Conservation (phyloP, 1,139 yeast genomes). For the Debaryomycetaceae sp. region DNA sequence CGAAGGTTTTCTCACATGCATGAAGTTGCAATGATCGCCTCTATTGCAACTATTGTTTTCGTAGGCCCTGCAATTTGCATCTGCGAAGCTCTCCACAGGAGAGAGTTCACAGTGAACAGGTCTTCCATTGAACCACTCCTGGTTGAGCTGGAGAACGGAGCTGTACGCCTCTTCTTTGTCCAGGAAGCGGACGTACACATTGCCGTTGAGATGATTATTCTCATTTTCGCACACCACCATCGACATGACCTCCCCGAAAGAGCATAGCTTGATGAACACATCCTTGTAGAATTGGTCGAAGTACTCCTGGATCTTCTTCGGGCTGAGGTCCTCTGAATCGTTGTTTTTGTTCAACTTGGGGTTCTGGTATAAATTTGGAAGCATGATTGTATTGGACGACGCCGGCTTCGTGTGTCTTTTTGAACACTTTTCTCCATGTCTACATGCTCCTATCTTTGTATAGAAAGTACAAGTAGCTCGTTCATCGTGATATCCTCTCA, state of each 20-base stretch:
- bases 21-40: constrained; percentile 82
- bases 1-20: constrained; percentile 69
- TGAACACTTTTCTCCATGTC: constrained; percentile 90
- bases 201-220: constrained; percentile 78
- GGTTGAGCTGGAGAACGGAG: constrained; percentile 62
- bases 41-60: constrained; percentile 64
- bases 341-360: constrained; percentile 46
- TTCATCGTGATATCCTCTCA: constrained; percentile 15
- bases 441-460: constrained; percentile 84
- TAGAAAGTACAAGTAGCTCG: constrained; percentile 52
- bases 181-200: constrained; percentile 68
- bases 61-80: constrained; percentile 73
- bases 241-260: constrained; percentile 61
- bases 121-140: constrained; percentile 76
- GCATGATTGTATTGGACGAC: constrained; percentile 62
- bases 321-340: constrained; percentile 24
- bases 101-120: constrained; percentile 83
- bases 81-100: constrained; percentile 69
- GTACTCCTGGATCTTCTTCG: constrained; percentile 44
- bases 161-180: constrained; percentile 55
- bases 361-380: constrained; percentile 68
- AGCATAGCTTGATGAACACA: constrained; percentile 63
- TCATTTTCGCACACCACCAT: constrained; percentile 80
- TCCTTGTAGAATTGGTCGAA: constrained; percentile 74
- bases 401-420: constrained; percentile 71